phyloP scores from a whole-genome alignment of 352 stramenopile species.

The Achlya hypogyna region DNA sequence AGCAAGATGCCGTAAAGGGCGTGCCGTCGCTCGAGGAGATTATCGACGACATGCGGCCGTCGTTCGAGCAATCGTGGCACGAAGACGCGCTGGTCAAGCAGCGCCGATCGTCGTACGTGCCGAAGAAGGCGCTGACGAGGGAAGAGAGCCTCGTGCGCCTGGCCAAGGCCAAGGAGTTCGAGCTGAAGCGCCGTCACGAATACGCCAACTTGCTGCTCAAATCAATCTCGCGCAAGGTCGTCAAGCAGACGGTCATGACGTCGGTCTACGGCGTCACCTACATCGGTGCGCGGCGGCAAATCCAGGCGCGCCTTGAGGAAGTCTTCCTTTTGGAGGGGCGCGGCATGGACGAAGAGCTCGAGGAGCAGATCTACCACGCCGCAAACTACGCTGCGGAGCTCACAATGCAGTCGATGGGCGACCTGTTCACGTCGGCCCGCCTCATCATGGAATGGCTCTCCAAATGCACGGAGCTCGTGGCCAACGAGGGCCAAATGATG shows the following conservation, averaged over 20 bases:
- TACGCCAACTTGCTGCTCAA: conserved; percentile 59
- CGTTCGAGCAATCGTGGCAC: not conserved
- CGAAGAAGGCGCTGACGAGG: conserved; percentile 16
- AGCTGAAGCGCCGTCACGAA: conserved; percentile 49
- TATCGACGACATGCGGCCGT: conserved; percentile 13
- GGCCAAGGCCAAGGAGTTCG: conserved; percentile 11
- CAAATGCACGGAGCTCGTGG: conserved; percentile 61
- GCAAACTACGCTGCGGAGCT: conserved; percentile 90
- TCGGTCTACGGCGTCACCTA: conserved; percentile 99
- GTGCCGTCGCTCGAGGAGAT: conserved; percentile 27
- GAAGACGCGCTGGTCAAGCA: conserved; percentile 14
- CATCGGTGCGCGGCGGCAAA: conserved; percentile 98
- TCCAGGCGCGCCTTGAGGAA: conserved; percentile 94
- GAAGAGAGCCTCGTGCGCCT: conserved; percentile 13
- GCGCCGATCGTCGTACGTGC: conserved; percentile 45
- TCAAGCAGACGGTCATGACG: conserved; percentile 99
- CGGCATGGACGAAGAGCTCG: conserved; percentile 63
- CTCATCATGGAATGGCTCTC: conserved; percentile 92
- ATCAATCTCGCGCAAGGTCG: conserved; percentile 89
- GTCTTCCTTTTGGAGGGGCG: conserved; percentile 69
- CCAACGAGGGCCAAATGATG: conserved; percentile 88
- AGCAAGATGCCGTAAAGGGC: conserved; percentile 43
- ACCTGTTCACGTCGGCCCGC: conserved; percentile 93
- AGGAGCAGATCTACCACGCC: conserved; percentile 81
- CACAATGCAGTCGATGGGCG: conserved; percentile 95